Percentiles rank a stretch among this genome's conserved stretches.
Evolutionary conservation across 1,284 basidiomycete genomes (phyloP).

Genomic region (Waitea zeae): DNA sequence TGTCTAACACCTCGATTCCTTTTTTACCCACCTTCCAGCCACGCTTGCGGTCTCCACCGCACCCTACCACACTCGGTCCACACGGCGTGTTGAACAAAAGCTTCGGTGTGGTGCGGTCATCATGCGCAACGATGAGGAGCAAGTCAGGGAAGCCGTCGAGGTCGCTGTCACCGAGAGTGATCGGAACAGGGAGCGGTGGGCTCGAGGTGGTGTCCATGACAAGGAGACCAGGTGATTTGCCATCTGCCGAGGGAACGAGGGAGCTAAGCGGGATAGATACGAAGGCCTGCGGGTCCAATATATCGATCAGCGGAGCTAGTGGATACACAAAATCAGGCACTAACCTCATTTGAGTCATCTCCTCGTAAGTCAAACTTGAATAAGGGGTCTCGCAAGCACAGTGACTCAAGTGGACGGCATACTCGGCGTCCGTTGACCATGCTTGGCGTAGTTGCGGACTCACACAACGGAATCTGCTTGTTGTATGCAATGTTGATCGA

Average conservation of each 20-base stretch:
- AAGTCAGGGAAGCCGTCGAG: slow-evolving; percentile 94
- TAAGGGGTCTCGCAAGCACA: slow-evolving; percentile 69
- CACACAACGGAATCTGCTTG: slow-evolving; percentile 75
- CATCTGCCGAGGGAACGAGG: slow-evolving; percentile 28
- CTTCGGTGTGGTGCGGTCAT: slow-evolving; percentile 27
- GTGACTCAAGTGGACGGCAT: slow-evolving; percentile 64
- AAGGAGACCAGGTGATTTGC: slow-evolving; percentile 31
- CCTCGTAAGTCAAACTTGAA: slow-evolving; percentile 65
- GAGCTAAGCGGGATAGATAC: slow-evolving; percentile 48
- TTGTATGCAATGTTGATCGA: slow-evolving; percentile 89
- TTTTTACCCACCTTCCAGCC: slow-evolving; percentile 47
- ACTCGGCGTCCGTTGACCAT: slow-evolving; percentile 29
- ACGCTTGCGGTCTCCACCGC: slow-evolving; percentile 25
- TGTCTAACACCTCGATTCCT: slow-evolving; percentile 45
- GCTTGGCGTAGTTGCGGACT: slow-evolving; percentile 26
- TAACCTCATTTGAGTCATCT: slow-evolving; percentile 35
- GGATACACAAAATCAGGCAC: slow-evolving; percentile 9
- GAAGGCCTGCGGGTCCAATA: slow-evolving; percentile 33
- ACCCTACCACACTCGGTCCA: slow-evolving; percentile 33
- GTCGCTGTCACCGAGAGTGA: slow-evolving; percentile 83
- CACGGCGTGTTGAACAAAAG: slow-evolving; percentile 68
- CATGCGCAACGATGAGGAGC: slow-evolving; percentile 42
- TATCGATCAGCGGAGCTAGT: slow-evolving; percentile 2
- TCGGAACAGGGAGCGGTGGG: slow-evolving; percentile 55
- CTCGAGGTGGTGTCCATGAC: slow-evolving; percentile 45